These are phyloP conservation scores for Geosmithia putterillii DNA, from an alignment of 2,329 filamentous ascomycete genomes.

Conservation along the genomic window DNA sequence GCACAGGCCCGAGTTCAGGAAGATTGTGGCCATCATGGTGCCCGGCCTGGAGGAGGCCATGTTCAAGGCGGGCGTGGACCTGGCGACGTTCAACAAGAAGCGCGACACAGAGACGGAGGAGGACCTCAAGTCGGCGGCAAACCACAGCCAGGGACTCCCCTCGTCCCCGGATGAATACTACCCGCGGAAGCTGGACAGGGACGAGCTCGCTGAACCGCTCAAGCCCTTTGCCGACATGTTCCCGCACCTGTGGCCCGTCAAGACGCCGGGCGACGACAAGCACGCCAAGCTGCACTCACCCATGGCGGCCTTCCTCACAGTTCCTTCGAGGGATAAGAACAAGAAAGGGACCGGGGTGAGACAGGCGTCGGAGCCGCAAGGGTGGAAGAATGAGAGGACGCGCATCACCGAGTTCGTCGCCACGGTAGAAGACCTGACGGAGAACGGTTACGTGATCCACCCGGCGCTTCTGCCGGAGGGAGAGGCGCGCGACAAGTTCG, in stretches of 20 bases:
- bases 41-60: conserved; percentile 84
- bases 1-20: conserved; percentile 53
- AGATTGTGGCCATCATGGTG: conserved; percentile 83
- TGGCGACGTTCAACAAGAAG: conserved; percentile 29
- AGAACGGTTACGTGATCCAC: conserved; percentile 78
- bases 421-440: conserved; percentile 58
- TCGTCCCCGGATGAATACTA: conserved; percentile 47
- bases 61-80: conserved; percentile 55
- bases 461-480: conserved; percentile 56
- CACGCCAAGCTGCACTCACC: conserved; percentile 77
- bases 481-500: conserved; percentile 39
- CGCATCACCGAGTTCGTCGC: conserved; percentile 72
- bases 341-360: conserved; percentile 41
- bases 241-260: conserved; percentile 77
- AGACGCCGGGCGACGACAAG: conserved; percentile 75
- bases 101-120: conserved; percentile 12
- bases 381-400: conserved; percentile 64
- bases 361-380: conserved; percentile 48
- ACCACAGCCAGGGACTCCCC: conserved; percentile 6
- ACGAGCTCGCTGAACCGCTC: conserved; percentile 39
- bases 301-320: conserved; percentile 69
- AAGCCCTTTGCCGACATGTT: conserved; percentile 72
- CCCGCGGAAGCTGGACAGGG: conserved; percentile 37
- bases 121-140: conserved; percentile 10
- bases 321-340: conserved; percentile 57